Evolutionary conservation across 768 basidiomycete species (phyloP).

Genomic region (Pleurotus platypus): DNA sequence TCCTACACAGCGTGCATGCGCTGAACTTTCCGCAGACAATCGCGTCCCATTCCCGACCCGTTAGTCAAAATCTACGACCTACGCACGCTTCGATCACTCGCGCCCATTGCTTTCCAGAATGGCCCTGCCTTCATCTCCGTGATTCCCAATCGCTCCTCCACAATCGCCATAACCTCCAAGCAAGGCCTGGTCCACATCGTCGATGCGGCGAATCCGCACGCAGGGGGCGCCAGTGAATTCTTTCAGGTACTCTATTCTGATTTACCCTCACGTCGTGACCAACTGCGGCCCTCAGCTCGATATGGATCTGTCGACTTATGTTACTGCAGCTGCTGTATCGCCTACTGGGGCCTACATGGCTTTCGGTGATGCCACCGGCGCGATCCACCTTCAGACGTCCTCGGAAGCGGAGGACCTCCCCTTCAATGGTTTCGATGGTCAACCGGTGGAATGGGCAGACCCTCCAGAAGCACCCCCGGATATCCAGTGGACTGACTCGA

Average conservation of each 20-base stretch:
- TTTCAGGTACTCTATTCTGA: conserved; percentile 56
- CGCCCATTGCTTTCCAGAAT: conserved; percentile 83
- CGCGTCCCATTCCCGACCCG: conserved; percentile 85
- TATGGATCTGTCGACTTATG: conserved; percentile 50
- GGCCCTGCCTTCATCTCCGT: conserved; percentile 84
- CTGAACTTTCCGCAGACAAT: conserved; percentile 52
- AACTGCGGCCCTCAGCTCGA: conserved; percentile 47
- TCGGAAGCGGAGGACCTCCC: conserved; percentile 63
- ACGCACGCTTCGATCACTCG: conserved; percentile 75
- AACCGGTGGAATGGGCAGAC: conserved; percentile 84
- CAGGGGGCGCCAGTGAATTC: conserved; percentile 56
- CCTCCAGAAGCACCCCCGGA: conserved; percentile 61
- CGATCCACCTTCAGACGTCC: conserved; percentile 78
- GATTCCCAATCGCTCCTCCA: conserved; percentile 73
- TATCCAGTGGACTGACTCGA: conserved; percentile 79
- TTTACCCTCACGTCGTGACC: conserved; percentile 6
- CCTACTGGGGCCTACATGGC: conserved; percentile 89
- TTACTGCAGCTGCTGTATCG: conserved; percentile 79
- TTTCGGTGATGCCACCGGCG: conserved; percentile 85
- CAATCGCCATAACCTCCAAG: conserved; percentile 70
- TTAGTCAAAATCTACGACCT: conserved; percentile 91
- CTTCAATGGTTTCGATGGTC: conserved; percentile 88
- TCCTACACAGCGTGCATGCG: background rate
- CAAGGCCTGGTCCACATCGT: conserved; percentile 85
- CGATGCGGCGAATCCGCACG: conserved; percentile 69